A percentile compares a stretch with the other conserved stretches of the same genome.
These are phyloP conservation scores for Cyberlindnera xylosilytica DNA, from an alignment of 805 yeast species.

Conservation along the genomic window DNA sequence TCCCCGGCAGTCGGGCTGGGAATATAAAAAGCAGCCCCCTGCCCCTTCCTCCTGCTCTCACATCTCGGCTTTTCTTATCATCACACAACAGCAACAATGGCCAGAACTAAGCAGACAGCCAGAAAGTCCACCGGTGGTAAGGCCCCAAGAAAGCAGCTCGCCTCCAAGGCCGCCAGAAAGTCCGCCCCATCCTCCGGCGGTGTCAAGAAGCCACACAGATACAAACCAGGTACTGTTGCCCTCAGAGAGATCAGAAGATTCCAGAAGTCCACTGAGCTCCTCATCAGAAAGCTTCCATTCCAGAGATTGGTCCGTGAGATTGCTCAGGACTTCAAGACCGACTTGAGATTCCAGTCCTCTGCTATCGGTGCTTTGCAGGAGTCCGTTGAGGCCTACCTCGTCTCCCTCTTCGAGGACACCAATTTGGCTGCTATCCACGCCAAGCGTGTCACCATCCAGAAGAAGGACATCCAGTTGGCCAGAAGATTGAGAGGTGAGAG, in stretches of 20 bases:
- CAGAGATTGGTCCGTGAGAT: slow-evolving; percentile 96
- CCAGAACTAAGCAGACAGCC: slow-evolving; percentile 92
- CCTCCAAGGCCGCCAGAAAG: slow-evolving; percentile 91
- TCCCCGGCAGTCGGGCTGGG: no score
- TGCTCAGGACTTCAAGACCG: slow-evolving; percentile 91
- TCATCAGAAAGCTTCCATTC: slow-evolving; percentile 95
- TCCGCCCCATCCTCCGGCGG: slow-evolving; percentile 91
- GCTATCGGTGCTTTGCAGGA: slow-evolving; percentile 98
- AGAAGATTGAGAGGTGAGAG: slow-evolving; percentile 98
- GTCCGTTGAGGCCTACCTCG: slow-evolving; percentile 97
- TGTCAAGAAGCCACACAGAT: slow-evolving; percentile 94
- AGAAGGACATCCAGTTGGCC: slow-evolving; percentile 97
- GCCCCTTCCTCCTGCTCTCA: background rate
- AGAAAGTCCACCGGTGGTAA: slow-evolving; percentile 96
- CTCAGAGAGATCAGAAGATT: slow-evolving; percentile 96
- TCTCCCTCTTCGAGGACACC: slow-evolving; percentile 94
- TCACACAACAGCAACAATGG: slow-evolving; percentile 52
- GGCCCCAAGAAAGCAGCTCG: slow-evolving; percentile 92
- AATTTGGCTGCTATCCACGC: slow-evolving; percentile 99
- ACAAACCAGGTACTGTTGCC: slow-evolving; percentile 96
- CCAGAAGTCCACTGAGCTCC: slow-evolving; percentile 92
- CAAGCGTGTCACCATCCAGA: slow-evolving; percentile 97
- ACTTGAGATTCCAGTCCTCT: slow-evolving; percentile 93
- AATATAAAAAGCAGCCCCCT: background rate
- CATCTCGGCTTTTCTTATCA: no score